These are phyloP conservation scores for Macrophomina pseudophaseolina DNA, from an alignment of 2,329 filamentous ascomycete genomes.

Conservation along the genomic window DNA sequence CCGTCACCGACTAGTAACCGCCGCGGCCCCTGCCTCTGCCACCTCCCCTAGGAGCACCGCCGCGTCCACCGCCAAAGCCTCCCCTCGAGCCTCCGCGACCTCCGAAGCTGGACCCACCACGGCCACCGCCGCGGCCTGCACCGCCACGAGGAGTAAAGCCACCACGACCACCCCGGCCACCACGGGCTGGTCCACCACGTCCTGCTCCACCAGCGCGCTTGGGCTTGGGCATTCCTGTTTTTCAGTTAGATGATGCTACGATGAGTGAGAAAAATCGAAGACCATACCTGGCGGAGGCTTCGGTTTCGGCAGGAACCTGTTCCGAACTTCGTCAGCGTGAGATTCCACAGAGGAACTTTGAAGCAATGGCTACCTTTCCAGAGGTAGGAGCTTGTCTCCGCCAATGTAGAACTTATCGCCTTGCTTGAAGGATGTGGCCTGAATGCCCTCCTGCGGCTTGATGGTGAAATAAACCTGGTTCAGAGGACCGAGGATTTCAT, in stretches of 20 bases:
- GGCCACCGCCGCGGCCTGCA: slow-evolving; percentile 42
- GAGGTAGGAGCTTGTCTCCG: slow-evolving; percentile 88
- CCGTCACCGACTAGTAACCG: slow-evolving; percentile 34
- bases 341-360: not conserved
- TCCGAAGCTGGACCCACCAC: slow-evolving; percentile 49
- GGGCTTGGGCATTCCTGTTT: slow-evolving; percentile 68
- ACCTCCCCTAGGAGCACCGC: slow-evolving; percentile 32
- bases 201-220: slow-evolving; percentile 70
- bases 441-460: slow-evolving; percentile 95
- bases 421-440: slow-evolving; percentile 90
- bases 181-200: slow-evolving; percentile 50
- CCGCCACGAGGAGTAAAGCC: slow-evolving; percentile 59
- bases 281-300: slow-evolving; percentile 66
- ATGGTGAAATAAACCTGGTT: slow-evolving; percentile 99
- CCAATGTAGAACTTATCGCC: slow-evolving; percentile 98
- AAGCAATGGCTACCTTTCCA: slow-evolving; percentile 69
- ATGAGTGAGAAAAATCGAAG: not conserved
- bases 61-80: slow-evolving; percentile 52
- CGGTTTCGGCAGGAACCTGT: slow-evolving; percentile 87
- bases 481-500: slow-evolving; percentile 96
- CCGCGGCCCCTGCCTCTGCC: slow-evolving; percentile 26
- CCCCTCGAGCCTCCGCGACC: slow-evolving; percentile 50
- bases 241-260: slow-evolving; percentile 30
- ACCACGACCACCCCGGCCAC: slow-evolving; percentile 48
- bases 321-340: slow-evolving; percentile 32